Base-by-base conservation (phyloP, 2,329 filamentous ascomycete genomes). In the Graphilbum fragrans region DNA sequence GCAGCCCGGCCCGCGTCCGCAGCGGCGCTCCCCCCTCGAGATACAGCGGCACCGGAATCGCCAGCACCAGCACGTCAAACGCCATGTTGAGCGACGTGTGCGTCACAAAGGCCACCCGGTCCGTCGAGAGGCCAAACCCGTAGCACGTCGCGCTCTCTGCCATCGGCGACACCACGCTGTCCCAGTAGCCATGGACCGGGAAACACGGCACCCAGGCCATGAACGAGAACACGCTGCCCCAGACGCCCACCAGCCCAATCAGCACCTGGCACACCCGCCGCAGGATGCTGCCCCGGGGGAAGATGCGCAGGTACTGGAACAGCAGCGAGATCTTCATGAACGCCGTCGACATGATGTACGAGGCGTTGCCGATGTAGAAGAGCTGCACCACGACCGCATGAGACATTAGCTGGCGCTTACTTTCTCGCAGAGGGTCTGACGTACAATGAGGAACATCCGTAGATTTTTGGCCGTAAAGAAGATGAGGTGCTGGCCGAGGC, bases 11-110 rank as follows among this genome's bases (percentile, higher is more conserved):
- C 7, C 51, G 54, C 7, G 54, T 51, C n/a, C 46, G 41, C 33
- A 6, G 42, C 46, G 2, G 48, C 45, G n/a, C 50, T 43, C 7
- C 47, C 43, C 23, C 53, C 44, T 44, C 55, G 12, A 43, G 58
- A 17, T 56, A 55, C 3, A 62, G 47, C 3, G 55, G 58, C 9
- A 61, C 41, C 1, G 59, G 57, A 5, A 62, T 48, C 7, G 48
- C 39, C 14, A 62, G 49, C 2, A 62, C 56, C 5, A 57, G 29
- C 2, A 55, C 32, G 37, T 61, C 59, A 12, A 62, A 51, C 2
- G 48, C 31, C 51, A 61, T 55, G 42, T 62, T 62, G 32, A 54
- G 38, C 3, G 51, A 52, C 1, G 56, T 52, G 37, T 62, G 59
- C 42, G 51, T 56, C 23, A 53, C 48, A 42, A 62, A 58, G 1